Base-by-base conservation (phyloP, 257 asterid genomes). In the Paulownia fortunei region DNA sequence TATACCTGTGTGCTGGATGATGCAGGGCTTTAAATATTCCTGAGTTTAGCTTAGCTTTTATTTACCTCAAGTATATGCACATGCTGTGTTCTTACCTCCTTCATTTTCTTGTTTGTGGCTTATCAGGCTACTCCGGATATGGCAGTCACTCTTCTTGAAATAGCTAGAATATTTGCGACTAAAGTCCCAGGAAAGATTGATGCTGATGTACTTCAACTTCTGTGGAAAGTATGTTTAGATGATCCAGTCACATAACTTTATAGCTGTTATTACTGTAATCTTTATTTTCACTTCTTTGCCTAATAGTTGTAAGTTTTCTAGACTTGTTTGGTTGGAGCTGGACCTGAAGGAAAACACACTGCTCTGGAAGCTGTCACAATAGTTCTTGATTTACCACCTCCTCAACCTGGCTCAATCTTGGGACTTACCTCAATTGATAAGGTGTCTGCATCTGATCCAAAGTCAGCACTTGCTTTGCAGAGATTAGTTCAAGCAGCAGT, bases 271-370 rank as follows among this genome's bases (percentile, higher is more conserved):
- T 47, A 62, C 34, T 72, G 74, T 78, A 72, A 73, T 76, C 52
- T 65, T 69, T 73, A 32, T 55, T 69, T 59, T 69, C 75, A 68
- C 76, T 61, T 51, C 76, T 62, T 81, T 70, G 71, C 69, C 70
- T 80, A 27, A 76, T 69, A 30, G 52, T 34, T 82, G 19, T 52
- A 27, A 86, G 58, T 72, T 82, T 73, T 47, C 69, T 85, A 96
- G 99, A 96, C 99, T 62, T 96, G 99, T 87, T 86, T 96, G 80
- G 99, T 96, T 79, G 99, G 99, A 83, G 97, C 98, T 81, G 99
- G 99, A 73, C 92, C 99, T 69, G 97, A 90, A 26, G 99, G 99
- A 79, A 96, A 96, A 79, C 99, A 92, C 86, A 96, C 97, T 36
- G 99, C 99, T 82, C 84, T 96, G 60, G 98, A 96, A 85, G 99